These are phyloP conservation scores for Stereum hirsutum DNA, from an alignment of 1,284 basidiomycete genomes.

Conservation along the genomic window DNA sequence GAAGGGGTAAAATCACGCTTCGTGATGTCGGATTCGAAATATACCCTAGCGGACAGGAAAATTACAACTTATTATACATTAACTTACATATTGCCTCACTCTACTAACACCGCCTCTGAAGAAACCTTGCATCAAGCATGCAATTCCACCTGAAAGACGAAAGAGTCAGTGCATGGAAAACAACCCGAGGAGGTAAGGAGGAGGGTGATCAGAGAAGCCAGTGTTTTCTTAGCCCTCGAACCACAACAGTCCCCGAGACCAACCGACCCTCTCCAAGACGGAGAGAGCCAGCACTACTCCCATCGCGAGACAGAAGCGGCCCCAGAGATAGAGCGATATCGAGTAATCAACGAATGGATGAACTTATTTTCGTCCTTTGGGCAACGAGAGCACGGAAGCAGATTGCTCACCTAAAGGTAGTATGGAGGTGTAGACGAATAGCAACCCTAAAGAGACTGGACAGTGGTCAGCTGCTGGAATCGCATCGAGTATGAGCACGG, in stretches of 20 bases:
- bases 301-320: conserved; percentile 8
- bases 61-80: too few species aligned
- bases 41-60: too few species aligned
- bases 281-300: conserved; percentile 4
- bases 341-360: conserved; percentile 64
- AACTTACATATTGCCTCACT: too few species aligned
- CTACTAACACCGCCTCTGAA: not conserved
- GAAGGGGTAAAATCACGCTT: too few species aligned
- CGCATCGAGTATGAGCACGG: not conserved
- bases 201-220: conserved; percentile 14
- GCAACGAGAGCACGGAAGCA: not conserved
- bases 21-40: too few species aligned
- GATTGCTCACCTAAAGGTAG: not conserved
- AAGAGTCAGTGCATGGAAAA: not conserved
- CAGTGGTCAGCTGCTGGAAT: not conserved
- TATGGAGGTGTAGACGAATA: not conserved
- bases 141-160: not conserved
- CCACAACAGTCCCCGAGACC: conserved; percentile 3
- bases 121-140: not conserved
- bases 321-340: conserved; percentile 5
- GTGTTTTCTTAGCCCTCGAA: conserved; percentile 13
- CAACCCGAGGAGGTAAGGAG: not conserved
- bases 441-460: not conserved
- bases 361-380: conserved; percentile 54
- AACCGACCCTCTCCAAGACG: conserved; percentile 10